These are phyloP conservation scores for Phytophthora cactorum DNA, from an alignment of 352 stramenopile genomes.

Conservation along the genomic window DNA sequence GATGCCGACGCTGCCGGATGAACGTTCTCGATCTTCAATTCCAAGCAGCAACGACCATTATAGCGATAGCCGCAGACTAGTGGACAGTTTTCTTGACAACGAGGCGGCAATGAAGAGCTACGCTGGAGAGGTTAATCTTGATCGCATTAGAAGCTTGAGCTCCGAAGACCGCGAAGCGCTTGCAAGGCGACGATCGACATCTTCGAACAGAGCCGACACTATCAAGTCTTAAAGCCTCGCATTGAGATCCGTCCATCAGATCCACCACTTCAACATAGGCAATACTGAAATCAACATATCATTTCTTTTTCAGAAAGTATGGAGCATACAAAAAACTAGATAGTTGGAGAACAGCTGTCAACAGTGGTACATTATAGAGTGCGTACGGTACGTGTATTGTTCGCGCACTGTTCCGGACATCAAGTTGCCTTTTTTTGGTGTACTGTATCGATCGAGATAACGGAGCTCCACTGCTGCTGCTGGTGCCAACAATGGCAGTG, in stretches of 20 bases:
- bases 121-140: slow-evolving; percentile 35
- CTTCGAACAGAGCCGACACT: slow-evolving; percentile 12
- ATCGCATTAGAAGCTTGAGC: slow-evolving; percentile 34
- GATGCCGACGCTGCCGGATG: slow-evolving; percentile 10
- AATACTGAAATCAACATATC: slow-evolving; percentile 15
- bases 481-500: neutral
- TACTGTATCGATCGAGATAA: neutral
- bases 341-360: slow-evolving; percentile 1
- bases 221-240: slow-evolving; percentile 14
- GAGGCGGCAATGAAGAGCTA: slow-evolving; percentile 41
- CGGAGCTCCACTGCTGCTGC: no score
- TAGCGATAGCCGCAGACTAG: slow-evolving; percentile 5
- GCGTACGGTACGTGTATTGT: slow-evolving; percentile 1
- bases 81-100: slow-evolving; percentile 33
- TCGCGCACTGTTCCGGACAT: slow-evolving; percentile 20
- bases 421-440: slow-evolving; percentile 4
- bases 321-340: neutral
- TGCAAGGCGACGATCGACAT: slow-evolving; percentile 5
- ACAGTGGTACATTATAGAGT: slow-evolving; percentile 18
- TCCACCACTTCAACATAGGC: slow-evolving; percentile 14
- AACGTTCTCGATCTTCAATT: slow-evolving; percentile 12
- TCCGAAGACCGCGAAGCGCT: slow-evolving; percentile 35
- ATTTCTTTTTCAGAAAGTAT: slow-evolving; percentile 10
- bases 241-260: neutral
- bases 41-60: neutral